phyloP scores from a whole-genome alignment of 192 early-diverging fungal species.

The Spizellomyces sp. region DNA sequence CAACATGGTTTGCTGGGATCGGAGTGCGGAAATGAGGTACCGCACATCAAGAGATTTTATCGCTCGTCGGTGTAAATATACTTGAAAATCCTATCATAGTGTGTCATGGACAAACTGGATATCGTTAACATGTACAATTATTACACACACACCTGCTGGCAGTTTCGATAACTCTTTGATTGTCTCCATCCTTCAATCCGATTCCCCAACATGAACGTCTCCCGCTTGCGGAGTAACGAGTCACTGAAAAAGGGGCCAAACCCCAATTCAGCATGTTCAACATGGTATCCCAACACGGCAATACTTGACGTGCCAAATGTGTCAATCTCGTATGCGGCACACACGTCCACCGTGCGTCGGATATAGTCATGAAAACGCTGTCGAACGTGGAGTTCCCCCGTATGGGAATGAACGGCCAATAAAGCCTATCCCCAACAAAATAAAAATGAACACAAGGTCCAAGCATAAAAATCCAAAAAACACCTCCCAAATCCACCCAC shows the following conservation, averaged over 20 bases:
- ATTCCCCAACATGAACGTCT: slow-evolving; percentile 71
- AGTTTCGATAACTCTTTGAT: slow-evolving; percentile 76
- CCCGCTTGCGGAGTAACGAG: slow-evolving; percentile 62
- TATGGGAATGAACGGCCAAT: slow-evolving; percentile 79
- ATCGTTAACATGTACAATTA: not conserved
- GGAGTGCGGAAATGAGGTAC: slow-evolving; percentile 65
- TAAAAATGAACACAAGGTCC: not conserved
- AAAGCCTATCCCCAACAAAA: slow-evolving; percentile 53
- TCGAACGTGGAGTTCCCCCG: slow-evolving; percentile 83
- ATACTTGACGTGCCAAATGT: slow-evolving; percentile 64
- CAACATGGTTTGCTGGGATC: slow-evolving; percentile 47
- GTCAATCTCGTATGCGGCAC: slow-evolving; percentile 76
- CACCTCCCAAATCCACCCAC: not conserved
- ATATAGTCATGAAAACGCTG: slow-evolving; percentile 89
- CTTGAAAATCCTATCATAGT: slow-evolving; percentile 59
- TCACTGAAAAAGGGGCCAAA: slow-evolving; percentile 74
- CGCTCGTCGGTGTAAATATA: slow-evolving; percentile 54
- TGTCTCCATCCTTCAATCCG: slow-evolving; percentile 87
- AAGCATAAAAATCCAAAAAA: no score
- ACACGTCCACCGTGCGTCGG: slow-evolving; percentile 77
- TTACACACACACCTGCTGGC: slow-evolving; percentile 52
- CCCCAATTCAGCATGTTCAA: slow-evolving; percentile 57
- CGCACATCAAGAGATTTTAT: slow-evolving; percentile 73
- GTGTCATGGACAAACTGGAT: not conserved
- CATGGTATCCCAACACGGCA: slow-evolving; percentile 31